Conservation (phyloP, 2,329 filamentous ascomycete genomes). For the Penicillium sp. region DNA sequence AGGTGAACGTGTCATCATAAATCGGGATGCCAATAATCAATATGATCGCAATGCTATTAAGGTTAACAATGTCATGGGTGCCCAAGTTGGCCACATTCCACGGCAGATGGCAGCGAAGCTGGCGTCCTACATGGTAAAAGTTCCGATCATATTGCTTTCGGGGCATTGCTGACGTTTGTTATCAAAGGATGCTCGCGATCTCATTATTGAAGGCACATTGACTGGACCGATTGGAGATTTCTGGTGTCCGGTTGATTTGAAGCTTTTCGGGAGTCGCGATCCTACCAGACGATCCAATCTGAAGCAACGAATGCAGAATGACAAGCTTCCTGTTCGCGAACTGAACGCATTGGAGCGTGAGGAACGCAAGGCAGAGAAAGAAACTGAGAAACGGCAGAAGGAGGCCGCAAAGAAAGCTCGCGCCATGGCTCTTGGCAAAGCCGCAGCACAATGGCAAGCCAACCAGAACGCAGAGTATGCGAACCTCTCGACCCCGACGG, state of each 20-base stretch:
- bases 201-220: conserved; percentile 68
- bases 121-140: conserved; percentile 65
- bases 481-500: conserved; percentile 37
- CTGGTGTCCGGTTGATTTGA: conserved; percentile 70
- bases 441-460: conserved; percentile 24
- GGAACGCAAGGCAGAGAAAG: conserved; percentile 43
- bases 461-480: conserved; percentile 32
- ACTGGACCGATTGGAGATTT: conserved; percentile 64
- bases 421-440: conserved; percentile 27
- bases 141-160: not conserved
- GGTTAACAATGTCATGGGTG: conserved; percentile 70
- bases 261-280: conserved; percentile 66
- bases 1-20: conserved; percentile 62
- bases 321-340: conserved; percentile 58
- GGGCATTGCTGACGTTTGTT: conserved; percentile 10
- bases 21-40: conserved; percentile 65
- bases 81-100: conserved; percentile 77
- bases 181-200: conserved; percentile 52
- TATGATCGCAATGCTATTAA: conserved; percentile 76
- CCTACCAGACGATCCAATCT: conserved; percentile 53
- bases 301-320: conserved; percentile 60
- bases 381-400: conserved; percentile 51
- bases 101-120: conserved; percentile 66
- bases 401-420: conserved; percentile 35
- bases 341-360: conserved; percentile 57